Evolutionary conservation across 495 filamentous ascomycete genomes (phyloP).

Genomic region (Penicillium cosmopolitanum): DNA sequence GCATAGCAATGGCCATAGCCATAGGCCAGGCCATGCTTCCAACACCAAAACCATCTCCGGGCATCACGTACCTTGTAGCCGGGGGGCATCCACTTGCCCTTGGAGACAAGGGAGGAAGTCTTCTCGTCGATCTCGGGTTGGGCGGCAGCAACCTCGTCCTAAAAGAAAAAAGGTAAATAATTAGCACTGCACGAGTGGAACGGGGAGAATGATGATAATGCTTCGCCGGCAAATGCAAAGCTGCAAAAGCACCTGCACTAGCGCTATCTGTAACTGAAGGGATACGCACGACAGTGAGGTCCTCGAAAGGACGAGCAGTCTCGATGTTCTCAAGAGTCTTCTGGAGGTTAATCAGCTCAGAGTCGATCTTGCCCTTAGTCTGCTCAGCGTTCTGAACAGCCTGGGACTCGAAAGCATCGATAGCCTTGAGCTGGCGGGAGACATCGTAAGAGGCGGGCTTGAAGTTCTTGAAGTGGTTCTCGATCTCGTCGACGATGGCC

Average conservation of each 20-base stretch:
- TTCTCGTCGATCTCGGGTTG: constrained; percentile 96
- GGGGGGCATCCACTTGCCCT: constrained; percentile 95
- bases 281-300: constrained; percentile 93
- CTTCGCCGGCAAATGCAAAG: too few species aligned
- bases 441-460: constrained; percentile 92
- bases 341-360: constrained; percentile 87
- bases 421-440: constrained; percentile 88
- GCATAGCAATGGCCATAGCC: not conserved
- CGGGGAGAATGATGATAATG: too few species aligned
- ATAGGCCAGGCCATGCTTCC: not conserved
- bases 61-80: constrained; percentile 86
- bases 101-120: constrained; percentile 87
- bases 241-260: not conserved
- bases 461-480: constrained; percentile 88
- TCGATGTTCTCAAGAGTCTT: constrained; percentile 97
- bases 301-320: constrained; percentile 91
- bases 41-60: too few species aligned
- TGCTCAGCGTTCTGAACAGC: constrained; percentile 94
- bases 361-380: constrained; percentile 92
- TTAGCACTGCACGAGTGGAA: constrained; percentile 8
- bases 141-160: constrained; percentile 94
- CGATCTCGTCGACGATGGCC: constrained; percentile 92
- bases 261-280: not conserved
- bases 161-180: constrained; percentile 21
- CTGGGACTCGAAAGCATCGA: constrained; percentile 96